Evolutionary conservation across 78 protist species (phyloP).

Genomic region (Polysphondylium violaceum): DNA sequence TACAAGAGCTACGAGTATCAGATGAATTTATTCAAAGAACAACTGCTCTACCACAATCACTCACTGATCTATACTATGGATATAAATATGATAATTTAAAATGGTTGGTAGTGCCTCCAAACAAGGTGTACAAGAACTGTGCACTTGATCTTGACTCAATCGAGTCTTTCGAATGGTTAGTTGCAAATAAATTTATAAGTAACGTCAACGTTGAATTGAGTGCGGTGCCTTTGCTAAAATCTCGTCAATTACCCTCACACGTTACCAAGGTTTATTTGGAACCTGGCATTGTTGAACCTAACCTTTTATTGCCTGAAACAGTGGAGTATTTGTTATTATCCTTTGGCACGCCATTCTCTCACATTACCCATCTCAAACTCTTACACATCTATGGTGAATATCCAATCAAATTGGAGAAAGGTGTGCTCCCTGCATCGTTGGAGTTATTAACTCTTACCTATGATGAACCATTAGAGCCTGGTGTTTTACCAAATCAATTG

Average conservation of each 20-base stretch:
- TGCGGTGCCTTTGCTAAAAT: not conserved
- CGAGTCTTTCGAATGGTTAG: not conserved
- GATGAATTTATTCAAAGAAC: not conserved
- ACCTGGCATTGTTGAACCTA: no score
- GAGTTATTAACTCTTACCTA: not conserved
- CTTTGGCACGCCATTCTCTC: no score
- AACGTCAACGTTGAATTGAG: not conserved
- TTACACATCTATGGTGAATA: no score
- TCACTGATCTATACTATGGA: not conserved
- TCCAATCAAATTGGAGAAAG: not conserved
- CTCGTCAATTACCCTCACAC: not conserved
- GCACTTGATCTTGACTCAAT: not conserved
- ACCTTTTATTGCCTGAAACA: no score
- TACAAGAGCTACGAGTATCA: not conserved
- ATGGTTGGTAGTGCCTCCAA: not conserved
- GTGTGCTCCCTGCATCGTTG: not conserved
- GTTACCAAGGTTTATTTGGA: not conserved
- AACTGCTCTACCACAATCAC: not conserved
- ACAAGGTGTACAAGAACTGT: not conserved
- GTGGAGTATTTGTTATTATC: no score
- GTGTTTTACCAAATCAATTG: not conserved
- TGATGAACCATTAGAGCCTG: not conserved
- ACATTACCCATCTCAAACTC: no score
- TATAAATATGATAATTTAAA: no score
- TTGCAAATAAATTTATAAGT: not conserved